phyloP scores from a whole-genome alignment of 345 rosid species.

The Syzygium oleosum region DNA sequence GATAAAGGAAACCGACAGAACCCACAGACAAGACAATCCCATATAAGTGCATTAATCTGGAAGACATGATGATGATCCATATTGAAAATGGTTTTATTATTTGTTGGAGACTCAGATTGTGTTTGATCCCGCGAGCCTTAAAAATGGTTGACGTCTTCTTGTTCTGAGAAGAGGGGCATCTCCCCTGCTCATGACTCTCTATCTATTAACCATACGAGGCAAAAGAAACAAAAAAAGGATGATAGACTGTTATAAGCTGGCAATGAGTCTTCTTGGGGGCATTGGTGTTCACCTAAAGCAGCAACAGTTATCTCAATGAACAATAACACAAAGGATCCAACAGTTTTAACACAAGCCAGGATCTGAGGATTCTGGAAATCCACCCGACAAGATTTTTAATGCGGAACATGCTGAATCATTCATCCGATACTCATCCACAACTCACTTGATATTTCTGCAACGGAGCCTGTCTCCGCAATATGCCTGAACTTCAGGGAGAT shows the following conservation, averaged over 20 bases:
- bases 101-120: background rate
- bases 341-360: background rate
- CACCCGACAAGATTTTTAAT: background rate
- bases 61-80: background rate
- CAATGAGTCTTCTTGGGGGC: background rate
- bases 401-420: background rate
- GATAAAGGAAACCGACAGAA: background rate
- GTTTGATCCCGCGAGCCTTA: background rate
- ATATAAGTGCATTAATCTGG: background rate
- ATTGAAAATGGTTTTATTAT: background rate
- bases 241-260: background rate
- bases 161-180: background rate
- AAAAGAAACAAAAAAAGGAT: background rate
- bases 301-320: background rate
- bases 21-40: background rate
- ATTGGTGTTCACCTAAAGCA: background rate
- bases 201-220: background rate
- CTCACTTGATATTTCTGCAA: background rate
- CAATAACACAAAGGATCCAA: background rate
- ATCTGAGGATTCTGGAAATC: background rate
- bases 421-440: background rate
- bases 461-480: background rate
- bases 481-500: background rate
- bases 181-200: background rate
- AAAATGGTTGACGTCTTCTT: background rate